Percentiles rank a stretch among this genome's conserved stretches.
Conservation (phyloP, 495 filamentous ascomycete species). For the Staphylotrichum longicolle region DNA sequence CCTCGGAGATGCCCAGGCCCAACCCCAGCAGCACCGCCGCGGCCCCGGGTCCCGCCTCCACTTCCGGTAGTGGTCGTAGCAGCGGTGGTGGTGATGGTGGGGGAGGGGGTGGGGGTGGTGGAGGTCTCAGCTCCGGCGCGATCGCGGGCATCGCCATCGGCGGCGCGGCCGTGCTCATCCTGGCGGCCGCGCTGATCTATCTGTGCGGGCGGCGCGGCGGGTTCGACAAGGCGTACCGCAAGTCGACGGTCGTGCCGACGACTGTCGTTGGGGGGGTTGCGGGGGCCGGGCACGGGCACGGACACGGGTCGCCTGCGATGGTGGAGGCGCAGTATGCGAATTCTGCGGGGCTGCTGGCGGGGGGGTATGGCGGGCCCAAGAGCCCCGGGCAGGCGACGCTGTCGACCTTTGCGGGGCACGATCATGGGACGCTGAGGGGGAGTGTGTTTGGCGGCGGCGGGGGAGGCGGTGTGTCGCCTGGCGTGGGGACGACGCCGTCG, state of each 20-base stretch:
- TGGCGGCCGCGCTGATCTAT: slow-evolving; percentile 41
- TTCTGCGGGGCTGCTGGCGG: background rate
- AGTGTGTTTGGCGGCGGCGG: slow-evolving; percentile 1
- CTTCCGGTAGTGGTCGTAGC: background rate
- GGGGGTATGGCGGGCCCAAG: slow-evolving; percentile 20
- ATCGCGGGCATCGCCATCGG: slow-evolving; percentile 53
- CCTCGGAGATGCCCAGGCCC: slow-evolving; percentile 28
- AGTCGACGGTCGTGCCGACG: slow-evolving; percentile 7
- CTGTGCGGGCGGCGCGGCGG: slow-evolving; percentile 43
- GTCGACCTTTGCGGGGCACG: slow-evolving; percentile 18
- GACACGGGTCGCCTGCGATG: slow-evolving; percentile 17
- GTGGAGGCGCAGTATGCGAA: slow-evolving; percentile 25
- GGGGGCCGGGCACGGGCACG: background rate
- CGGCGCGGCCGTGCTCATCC: slow-evolving; percentile 36
- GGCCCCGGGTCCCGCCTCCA: background rate
- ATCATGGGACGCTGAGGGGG: slow-evolving; percentile 19
- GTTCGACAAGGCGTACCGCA: slow-evolving; percentile 35
- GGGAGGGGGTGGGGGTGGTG: background rate
- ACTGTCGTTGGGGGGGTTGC: background rate
- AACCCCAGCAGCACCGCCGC: slow-evolving; percentile 20
- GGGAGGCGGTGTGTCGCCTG: background rate
- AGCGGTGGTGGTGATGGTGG: background rate
- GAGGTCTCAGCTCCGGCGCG: slow-evolving; percentile 35
- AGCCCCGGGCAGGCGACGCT: slow-evolving; percentile 31
- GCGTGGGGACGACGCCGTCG: background rate